phyloP scores from a whole-genome alignment of 1,284 basidiomycete species.

The Schizophyllum commune region DNA sequence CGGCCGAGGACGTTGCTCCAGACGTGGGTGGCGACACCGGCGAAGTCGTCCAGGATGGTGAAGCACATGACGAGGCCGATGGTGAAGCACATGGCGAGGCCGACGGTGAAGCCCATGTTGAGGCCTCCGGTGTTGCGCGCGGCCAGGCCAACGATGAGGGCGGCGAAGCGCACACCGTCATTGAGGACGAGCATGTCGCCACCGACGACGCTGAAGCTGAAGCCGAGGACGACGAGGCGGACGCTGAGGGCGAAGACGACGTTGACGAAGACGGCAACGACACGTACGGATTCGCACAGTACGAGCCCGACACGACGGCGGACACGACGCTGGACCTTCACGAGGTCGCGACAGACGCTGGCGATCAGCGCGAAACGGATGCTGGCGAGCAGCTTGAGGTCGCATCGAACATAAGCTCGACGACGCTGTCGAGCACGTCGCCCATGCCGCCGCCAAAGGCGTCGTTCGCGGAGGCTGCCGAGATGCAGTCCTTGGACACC shows the following conservation, averaged over 20 bases:
- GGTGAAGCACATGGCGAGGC: no score
- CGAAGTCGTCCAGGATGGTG: background rate
- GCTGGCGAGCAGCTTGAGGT: background rate
- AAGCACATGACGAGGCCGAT: background rate
- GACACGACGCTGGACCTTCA: slow-evolving; percentile 22
- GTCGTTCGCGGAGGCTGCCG: background rate
- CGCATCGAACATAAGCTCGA: slow-evolving; percentile 29
- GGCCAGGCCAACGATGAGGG: background rate
- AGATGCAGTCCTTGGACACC: no score
- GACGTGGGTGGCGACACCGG: no score
- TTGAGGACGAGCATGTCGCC: background rate
- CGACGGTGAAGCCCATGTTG: background rate
- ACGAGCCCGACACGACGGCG: slow-evolving; percentile 24
- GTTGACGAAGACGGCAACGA: slow-evolving; percentile 29
- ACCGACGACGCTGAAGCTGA: background rate
- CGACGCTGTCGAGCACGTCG: slow-evolving; percentile 36
- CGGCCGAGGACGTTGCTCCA: no score
- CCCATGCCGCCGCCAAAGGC: background rate
- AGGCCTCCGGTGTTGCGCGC: background rate
- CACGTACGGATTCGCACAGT: background rate
- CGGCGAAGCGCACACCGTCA: background rate
- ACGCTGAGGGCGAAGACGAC: slow-evolving; percentile 18
- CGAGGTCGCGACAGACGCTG: slow-evolving; percentile 20
- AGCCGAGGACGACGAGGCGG: background rate
- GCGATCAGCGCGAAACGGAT: slow-evolving; percentile 21